phyloP scores from a whole-genome alignment of 164 flowering plant species.

The Euptelea pleiosperma region DNA sequence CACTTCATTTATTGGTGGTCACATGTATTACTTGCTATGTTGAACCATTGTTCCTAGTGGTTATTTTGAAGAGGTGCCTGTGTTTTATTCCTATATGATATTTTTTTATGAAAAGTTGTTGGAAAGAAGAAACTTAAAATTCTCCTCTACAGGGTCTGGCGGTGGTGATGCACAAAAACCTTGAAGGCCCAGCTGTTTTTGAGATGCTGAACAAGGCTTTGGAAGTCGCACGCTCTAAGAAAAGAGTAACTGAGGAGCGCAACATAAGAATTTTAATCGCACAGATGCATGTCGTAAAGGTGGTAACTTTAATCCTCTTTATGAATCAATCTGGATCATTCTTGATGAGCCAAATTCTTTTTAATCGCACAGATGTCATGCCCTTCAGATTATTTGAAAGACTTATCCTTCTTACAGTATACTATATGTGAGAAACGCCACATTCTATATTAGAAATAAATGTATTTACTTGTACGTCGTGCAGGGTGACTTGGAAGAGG shows the following conservation, averaged over 20 bases:
- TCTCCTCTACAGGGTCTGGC: constrained; percentile 68
- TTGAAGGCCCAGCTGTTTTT: constrained; percentile 77
- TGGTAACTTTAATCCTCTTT: constrained; percentile 14
- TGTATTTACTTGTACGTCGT: background rate
- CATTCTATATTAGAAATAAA: too few relatives aligned
- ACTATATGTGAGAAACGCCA: too few relatives aligned
- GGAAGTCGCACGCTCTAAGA: constrained; percentile 51
- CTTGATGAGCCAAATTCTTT: too few relatives aligned
- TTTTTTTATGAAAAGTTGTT: too few relatives aligned
- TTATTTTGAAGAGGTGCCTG: background rate
- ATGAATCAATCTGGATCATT: background rate
- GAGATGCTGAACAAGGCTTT: constrained; percentile 77
- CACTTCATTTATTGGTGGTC: too few relatives aligned
- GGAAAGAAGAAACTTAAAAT: background rate
- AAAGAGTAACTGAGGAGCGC: constrained; percentile 83
- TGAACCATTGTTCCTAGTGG: background rate
- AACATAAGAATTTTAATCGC: constrained; percentile 80
- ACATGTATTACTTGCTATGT: too few relatives aligned
- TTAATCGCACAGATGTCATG: too few relatives aligned
- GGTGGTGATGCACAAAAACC: constrained; percentile 87
- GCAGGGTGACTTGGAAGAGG: constrained; percentile 85
- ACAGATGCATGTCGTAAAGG: constrained; percentile 88
- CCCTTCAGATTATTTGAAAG: too few relatives aligned
- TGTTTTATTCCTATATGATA: too few relatives aligned
- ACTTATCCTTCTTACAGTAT: too few relatives aligned